Base-by-base conservation (phyloP, 2,329 filamentous ascomycete species). In the Mycosphaerella arachidis region DNA sequence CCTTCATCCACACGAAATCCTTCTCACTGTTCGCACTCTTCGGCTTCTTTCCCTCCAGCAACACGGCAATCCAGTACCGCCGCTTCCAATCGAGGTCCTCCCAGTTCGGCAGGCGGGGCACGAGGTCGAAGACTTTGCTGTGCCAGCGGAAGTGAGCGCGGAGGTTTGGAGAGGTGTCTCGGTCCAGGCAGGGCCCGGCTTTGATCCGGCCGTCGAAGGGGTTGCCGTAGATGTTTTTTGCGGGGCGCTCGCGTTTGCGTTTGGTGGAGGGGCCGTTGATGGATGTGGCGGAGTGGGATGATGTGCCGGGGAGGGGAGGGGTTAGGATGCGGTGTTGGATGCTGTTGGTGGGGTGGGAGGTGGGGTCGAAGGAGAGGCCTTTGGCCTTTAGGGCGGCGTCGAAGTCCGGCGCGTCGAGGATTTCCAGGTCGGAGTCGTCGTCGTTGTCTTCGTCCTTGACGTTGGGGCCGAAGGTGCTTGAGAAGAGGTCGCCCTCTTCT, bases 1-100 rank as follows among this genome's bases (percentile, higher is more conserved):
- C 73, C 31, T 71, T 70, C 64, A 75, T 68, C 73, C 71, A 73
- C 6, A 70, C 57, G 50, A 71, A 68, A 45, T 72, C 69, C 24
- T 61, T 61, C 40, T 61, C 62, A 10, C 33, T 40, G 13, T 24
- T 29, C 9, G 29, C 33, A 10, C 56, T 62, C 1, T 57, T 57
- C 31, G 58, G 45, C 7, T 51, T 56, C 33, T 61, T 62, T 45
- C 54, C 33, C 48, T 56, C 53, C 51, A 64, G 50, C 13, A 74
- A 60, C 5, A 75, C 67, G 12, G 66, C 71, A 56, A 73, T 71
- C 71, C 70, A 73, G 66, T 74, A 75, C 20, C 73, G 63, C 33
- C 67, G 66, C 1, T 53, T 33, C 46, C 58, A 63, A 43, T 33
- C 56, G 50, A 60, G 56, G 29, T 40, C 24, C 10, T 48, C 54